Conservation (phyloP, 2,329 filamentous ascomycete species). For the Fusarium sp. region DNA sequence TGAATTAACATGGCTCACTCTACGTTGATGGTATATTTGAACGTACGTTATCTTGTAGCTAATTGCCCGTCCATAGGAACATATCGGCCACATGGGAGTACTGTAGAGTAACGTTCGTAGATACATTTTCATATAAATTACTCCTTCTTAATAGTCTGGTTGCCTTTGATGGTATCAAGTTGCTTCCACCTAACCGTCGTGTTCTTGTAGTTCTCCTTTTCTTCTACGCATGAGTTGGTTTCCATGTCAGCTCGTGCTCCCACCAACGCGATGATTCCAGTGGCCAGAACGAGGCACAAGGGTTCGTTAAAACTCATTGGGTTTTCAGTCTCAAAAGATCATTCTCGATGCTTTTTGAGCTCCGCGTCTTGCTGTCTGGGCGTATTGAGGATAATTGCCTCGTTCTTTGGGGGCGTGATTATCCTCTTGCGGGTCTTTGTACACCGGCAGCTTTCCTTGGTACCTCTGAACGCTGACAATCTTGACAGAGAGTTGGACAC, state of each 20-base stretch:
- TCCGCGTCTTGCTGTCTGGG: not conserved
- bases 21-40: not conserved
- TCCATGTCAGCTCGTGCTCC: not conserved
- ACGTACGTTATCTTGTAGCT: not conserved
- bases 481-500: not conserved
- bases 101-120: too few species aligned
- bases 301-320: not conserved
- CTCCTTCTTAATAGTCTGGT: not conserved
- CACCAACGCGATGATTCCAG: not conserved
- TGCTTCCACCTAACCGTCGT: not conserved
- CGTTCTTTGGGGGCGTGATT: too few species aligned
- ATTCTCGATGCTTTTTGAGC: not conserved
- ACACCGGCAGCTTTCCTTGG: not conserved
- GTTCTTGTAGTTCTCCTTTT: not conserved
- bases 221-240: not conserved
- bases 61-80: not conserved
- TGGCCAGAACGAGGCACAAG: not conserved
- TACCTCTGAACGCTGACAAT: not conserved
- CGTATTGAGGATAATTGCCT: not conserved
- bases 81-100: not conserved
- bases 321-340: too few species aligned
- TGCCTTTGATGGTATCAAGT: not conserved
- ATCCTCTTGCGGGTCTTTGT: not conserved
- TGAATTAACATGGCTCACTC: slow-evolving; percentile 13
- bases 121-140: not conserved